phyloP scores from a whole-genome alignment of 2,329 filamentous ascomycete species.

The Aspergillus sp. region DNA sequence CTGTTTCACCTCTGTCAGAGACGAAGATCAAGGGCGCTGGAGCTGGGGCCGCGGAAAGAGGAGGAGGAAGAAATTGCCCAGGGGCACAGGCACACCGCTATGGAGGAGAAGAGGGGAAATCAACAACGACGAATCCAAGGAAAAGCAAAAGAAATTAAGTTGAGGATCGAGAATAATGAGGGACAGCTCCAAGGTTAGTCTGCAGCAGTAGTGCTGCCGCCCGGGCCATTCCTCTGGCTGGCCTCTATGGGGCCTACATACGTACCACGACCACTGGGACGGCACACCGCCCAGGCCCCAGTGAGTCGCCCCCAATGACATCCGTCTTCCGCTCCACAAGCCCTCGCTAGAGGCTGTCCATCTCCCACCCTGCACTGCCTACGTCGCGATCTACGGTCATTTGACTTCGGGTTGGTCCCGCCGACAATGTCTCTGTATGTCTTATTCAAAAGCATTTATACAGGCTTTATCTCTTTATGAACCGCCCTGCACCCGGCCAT shows the following conservation, averaged over 20 bases:
- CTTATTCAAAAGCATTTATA: background rate
- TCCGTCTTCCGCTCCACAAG: slow-evolving; percentile 6
- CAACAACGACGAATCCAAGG: background rate
- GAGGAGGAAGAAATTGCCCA: background rate
- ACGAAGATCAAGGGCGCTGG: slow-evolving; percentile 6
- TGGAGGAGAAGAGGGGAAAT: slow-evolving; percentile 2
- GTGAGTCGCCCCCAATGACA: slow-evolving; percentile 10
- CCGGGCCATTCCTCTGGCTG: background rate
- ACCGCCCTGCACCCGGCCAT: slow-evolving; percentile 2
- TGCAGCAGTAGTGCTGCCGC: background rate
- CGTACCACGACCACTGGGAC: background rate
- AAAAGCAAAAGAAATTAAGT: slow-evolving; percentile 10
- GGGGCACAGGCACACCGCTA: slow-evolving; percentile 3
- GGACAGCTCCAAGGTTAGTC: slow-evolving; percentile 5
- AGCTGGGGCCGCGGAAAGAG: background rate
- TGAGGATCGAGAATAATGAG: slow-evolving; percentile 6
- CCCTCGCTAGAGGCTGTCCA: slow-evolving; percentile 17
- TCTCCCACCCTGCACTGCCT: background rate
- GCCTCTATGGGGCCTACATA: background rate
- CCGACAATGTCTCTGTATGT: background rate
- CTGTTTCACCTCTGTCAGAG: slow-evolving; percentile 10
- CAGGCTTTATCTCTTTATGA: slow-evolving; percentile 14
- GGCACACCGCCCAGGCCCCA: slow-evolving; percentile 5
- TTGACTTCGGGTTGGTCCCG: background rate
- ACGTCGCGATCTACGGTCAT: slow-evolving; percentile 2